Evolutionary conservation across 495 filamentous ascomycete genomes (phyloP), one percentile per base, ranked within the genome.

Genomic region (Lophium mytilinum): DNA sequence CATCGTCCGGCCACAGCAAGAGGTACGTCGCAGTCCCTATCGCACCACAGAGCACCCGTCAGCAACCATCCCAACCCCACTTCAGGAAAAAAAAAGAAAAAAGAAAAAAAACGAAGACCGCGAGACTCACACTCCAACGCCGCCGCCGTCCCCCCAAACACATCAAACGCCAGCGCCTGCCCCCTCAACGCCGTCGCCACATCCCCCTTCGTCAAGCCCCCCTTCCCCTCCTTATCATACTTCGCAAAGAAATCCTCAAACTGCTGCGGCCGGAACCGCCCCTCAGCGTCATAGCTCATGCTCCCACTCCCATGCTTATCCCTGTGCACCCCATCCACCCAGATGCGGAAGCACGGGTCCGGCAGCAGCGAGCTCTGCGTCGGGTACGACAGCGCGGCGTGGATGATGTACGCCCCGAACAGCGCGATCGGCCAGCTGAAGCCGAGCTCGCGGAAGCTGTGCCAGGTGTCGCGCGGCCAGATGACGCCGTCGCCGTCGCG

Each of bases 231-330:
- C 5, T 43, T 10, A 43, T 75, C 78, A 60, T 76, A 82, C 69
- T 81, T 81, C 43, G 69, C 63, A 51, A 84, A 83, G 63, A 80
- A 63, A 57, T 83, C 77, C 69, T 84, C 80, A 60, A 83, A 83
- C 10, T 63, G 62, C 68, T 80, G 75, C 48, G 78, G 78, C 5
- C 75, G 53, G 56, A 82, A 80, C 0, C 79, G 68, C 0, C 80
- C 80, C 62, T 83, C 80, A 9, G 58, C 68, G 62, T 82, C 79
- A 52, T 74, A 83, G 5, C 67, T 71, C 7, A 74, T 75, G 15
- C 69, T 75, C 55, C 82, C 80, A 37, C 72, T 76, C n/a, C 80
- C 80, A 49, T 82, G 79, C 69, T 82, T 84, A 42, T 70, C 75
- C 65, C 79, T 81, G 66, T 83, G 77, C 39, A 83, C 75, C 3